Base-by-base conservation (phyloP, 768 basidiomycete species). In the Rhodocollybia butyracea region DNA sequence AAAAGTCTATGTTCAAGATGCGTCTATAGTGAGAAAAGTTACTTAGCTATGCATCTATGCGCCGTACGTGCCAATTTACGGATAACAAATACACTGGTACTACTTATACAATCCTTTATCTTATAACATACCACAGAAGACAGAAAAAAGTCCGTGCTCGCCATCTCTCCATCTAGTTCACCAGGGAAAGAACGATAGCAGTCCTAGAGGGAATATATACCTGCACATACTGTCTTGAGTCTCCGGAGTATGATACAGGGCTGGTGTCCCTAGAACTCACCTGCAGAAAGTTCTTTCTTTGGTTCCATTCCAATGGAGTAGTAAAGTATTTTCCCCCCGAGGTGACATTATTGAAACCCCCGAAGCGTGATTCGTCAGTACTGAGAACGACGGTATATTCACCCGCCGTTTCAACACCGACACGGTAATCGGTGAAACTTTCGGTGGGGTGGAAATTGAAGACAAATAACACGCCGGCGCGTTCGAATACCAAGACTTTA, bases 401-500 rank as follows among this genome's bases (percentile, higher is more conserved):
- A 10, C 97, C 97, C 26, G 89, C 72, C 46, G 71, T 80, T 32
- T 98, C 87, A 21, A 96, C 83, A 5, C 97, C 97, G 50, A 98
- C 86, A 45, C 94, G 85, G 71, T 98, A 99, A 70, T 98, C 94
- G 42, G 86, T 84, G 75, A 86, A 99, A 57, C 94, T 96, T 38
- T 90, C 70, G n/a, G 81, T 83, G 5, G 92, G 86, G 75, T 98
- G 86, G 80, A 98, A 96, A 73, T 99, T 98, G 82, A 97, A 98
- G 63, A 98, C 78, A 76, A 98, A 99, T 42, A 99, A 73, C 40
- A 98, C 78, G 30, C 92, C 90, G 19, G 90, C 94, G 50, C 97
- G 89, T 76, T 99, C 97, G 67, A 84, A 98, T 5, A 91, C 94
- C 64, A 98, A 76, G 59, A 96, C 81, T 74, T 98, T 98, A 80